Evolutionary conservation across 2,329 filamentous ascomycete genomes (phyloP).

Genomic region (Parastagonospora nodorum): DNA sequence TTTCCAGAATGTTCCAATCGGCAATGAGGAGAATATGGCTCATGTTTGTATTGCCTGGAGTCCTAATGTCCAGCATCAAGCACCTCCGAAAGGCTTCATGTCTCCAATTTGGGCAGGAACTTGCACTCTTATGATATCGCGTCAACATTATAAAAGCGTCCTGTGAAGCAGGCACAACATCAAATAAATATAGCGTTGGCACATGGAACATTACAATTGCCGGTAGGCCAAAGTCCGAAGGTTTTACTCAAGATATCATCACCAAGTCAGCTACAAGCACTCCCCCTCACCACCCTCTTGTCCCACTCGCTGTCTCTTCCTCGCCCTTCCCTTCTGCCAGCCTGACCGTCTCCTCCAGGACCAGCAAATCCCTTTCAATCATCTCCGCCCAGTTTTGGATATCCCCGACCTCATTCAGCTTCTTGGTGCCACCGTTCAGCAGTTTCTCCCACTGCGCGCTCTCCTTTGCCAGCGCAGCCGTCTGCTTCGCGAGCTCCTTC

Average conservation of each 20-base stretch:
- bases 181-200: no score
- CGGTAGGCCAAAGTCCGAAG: no score
- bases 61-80: not conserved
- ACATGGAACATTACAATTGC: no score
- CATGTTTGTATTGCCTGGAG: not conserved
- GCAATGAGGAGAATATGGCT: no score
- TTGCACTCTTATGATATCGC: no score
- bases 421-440: slow-evolving; percentile 65
- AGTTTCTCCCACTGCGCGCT: slow-evolving; percentile 68
- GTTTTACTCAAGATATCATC: no score
- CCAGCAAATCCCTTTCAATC: slow-evolving; percentile 58
- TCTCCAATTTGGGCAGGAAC: not conserved
- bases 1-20: not conserved
- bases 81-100: not conserved
- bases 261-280: not conserved
- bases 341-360: slow-evolving; percentile 48
- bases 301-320: slow-evolving; percentile 39
- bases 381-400: slow-evolving; percentile 89
- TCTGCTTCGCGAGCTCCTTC: slow-evolving; percentile 65
- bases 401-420: slow-evolving; percentile 78
- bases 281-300: slow-evolving; percentile 18
- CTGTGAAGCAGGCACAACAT: no score
- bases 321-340: slow-evolving; percentile 37
- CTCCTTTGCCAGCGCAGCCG: slow-evolving; percentile 65
- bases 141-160: no score